Conservation (phyloP, 2,329 filamentous ascomycete genomes). For the Diaporthe nobilis region DNA sequence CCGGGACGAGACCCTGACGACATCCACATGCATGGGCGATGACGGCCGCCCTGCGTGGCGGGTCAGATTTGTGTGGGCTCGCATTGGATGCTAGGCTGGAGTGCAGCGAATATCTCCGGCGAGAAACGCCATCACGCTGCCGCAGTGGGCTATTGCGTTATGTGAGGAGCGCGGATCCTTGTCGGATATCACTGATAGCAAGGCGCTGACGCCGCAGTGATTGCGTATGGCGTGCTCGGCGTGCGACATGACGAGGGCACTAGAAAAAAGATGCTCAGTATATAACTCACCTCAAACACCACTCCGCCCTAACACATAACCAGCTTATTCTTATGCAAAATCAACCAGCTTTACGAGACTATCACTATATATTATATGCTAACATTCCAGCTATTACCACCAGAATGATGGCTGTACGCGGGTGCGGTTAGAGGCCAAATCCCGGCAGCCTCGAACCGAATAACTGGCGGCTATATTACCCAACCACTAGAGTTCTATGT, state of each 20-base stretch:
- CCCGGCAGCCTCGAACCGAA: too few relatives aligned
- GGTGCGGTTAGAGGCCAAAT: too few relatives aligned
- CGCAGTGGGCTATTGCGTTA: conserved; percentile 37
- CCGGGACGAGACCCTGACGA: background rate
- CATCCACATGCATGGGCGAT: conserved; percentile 1
- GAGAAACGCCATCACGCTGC: conserved; percentile 29
- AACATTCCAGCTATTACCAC: too few relatives aligned
- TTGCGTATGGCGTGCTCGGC: conserved; percentile 19
- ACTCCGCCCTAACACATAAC: too few relatives aligned
- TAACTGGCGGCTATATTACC: too few relatives aligned
- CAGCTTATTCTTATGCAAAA: too few relatives aligned
- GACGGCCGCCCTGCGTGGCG: background rate
- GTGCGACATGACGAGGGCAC: conserved; percentile 21
- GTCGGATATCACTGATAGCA: background rate
- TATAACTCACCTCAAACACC: too few relatives aligned
- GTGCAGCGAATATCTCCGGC: background rate
- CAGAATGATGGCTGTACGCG: too few relatives aligned
- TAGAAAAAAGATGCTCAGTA: too few relatives aligned
- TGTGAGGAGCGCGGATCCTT: conserved; percentile 3
- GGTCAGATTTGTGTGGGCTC: background rate
- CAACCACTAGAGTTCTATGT: too few relatives aligned
- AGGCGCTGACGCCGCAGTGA: background rate
- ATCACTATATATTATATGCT: too few relatives aligned
- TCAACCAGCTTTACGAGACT: too few relatives aligned
- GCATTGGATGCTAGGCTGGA: background rate